Evolutionary conservation across 441 rosid genomes (phyloP).

Genomic region (Arabidopsis hybrid): DNA sequence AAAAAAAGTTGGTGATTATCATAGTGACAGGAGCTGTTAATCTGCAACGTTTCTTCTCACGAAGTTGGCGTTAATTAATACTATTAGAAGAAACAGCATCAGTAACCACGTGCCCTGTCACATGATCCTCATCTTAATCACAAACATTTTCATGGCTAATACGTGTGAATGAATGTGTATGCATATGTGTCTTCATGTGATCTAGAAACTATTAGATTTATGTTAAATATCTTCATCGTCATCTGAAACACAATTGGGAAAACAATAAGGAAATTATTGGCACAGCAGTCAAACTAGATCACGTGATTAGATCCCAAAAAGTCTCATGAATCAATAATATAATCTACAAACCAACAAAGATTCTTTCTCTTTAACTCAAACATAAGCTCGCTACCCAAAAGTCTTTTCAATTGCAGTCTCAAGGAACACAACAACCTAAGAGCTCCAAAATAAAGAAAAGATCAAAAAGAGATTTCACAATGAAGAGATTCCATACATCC

Average conservation of each 20-base stretch:
- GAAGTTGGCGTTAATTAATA: constrained; percentile 27
- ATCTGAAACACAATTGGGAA: constrained; percentile 25
- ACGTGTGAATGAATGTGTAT: constrained; percentile 20
- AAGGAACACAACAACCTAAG: constrained; percentile 23
- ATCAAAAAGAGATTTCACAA: constrained; percentile 32
- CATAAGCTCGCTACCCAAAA: constrained; percentile 6
- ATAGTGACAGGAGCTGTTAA: constrained; percentile 25
- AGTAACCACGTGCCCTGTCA: constrained; percentile 44
- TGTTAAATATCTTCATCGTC: constrained; percentile 13
- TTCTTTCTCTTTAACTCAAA: constrained; percentile 18
- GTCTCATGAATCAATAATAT: constrained; percentile 37
- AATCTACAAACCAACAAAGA: constrained; percentile 31
- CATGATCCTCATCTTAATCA: constrained; percentile 35
- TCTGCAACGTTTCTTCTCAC: constrained; percentile 38
- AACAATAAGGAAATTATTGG: constrained; percentile 19
- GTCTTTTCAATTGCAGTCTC: constrained; percentile 21
- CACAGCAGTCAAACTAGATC: constrained; percentile 66
- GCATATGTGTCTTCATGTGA: constrained; percentile 10
- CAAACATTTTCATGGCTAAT: constrained; percentile 19
- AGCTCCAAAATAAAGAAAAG: constrained; percentile 26
- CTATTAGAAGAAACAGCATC: constrained; percentile 28
- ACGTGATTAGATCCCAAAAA: constrained; percentile 78
- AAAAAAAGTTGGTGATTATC: constrained; percentile 17
- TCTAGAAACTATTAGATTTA: constrained; percentile 20
- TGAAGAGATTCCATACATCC: constrained; percentile 56